Evolutionary conservation across 1,284 basidiomycete species (phyloP).

Genomic region (Austroboletus novae-zelandiae): DNA sequence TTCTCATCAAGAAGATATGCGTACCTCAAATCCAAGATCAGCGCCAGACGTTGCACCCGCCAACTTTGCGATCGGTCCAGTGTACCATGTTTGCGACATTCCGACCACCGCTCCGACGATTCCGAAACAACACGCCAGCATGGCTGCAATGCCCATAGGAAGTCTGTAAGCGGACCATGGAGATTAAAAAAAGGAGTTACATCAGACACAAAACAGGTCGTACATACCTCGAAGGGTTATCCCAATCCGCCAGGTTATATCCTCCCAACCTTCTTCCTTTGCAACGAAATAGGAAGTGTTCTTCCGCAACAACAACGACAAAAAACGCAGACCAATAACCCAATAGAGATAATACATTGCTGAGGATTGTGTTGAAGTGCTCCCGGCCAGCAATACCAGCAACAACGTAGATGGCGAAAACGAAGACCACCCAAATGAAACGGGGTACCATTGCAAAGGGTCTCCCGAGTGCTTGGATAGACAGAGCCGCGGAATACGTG

Average conservation of each 20-base stretch:
- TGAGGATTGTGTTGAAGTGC: constrained; percentile 57
- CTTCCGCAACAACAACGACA: constrained; percentile 54
- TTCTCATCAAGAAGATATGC: not conserved
- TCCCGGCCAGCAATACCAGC: constrained; percentile 61
- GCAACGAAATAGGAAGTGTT: constrained; percentile 56
- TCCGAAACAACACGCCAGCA: constrained; percentile 47
- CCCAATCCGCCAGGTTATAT: constrained; percentile 57
- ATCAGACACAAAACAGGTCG: not conserved
- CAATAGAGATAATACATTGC: constrained; percentile 52
- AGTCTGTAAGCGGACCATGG: constrained; percentile 31
- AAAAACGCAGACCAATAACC: constrained; percentile 67
- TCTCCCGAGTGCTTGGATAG: constrained; percentile 54
- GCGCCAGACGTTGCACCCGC: constrained; percentile 46
- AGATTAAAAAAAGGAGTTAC: not conserved
- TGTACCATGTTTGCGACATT: constrained; percentile 53
- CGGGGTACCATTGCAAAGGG: constrained; percentile 56
- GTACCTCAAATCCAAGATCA: constrained; percentile 58
- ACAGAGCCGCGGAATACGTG: constrained; percentile 56
- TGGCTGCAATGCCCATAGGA: constrained; percentile 55
- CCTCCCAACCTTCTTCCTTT: constrained; percentile 42
- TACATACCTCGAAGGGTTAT: constrained; percentile 42
- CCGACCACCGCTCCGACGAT: constrained; percentile 48
- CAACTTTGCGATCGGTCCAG: constrained; percentile 46
- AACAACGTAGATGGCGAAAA: constrained; percentile 54
- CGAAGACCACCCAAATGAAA: constrained; percentile 56